Evolutionary conservation across 352 stramenopile genomes (phyloP).

Genomic region (Globisporangium acanthophoron): DNA sequence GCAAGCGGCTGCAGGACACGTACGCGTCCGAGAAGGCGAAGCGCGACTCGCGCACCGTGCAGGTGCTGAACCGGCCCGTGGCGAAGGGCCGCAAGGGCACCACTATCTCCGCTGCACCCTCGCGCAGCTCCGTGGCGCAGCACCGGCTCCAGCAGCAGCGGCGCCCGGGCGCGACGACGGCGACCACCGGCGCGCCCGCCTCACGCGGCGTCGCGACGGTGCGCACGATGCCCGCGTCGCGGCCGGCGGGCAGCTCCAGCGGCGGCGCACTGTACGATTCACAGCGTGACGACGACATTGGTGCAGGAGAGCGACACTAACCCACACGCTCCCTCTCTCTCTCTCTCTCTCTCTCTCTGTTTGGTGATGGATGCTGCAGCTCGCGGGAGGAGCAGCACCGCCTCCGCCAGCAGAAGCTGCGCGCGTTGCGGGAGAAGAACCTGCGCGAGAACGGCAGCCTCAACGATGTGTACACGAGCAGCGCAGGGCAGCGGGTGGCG

Average conservation of each 20-base stretch:
- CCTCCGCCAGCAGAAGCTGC: constrained; percentile 32
- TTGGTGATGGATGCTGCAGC: constrained; percentile 12
- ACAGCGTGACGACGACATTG: neutral
- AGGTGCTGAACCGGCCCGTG: constrained; percentile 62
- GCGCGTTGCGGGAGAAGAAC: constrained; percentile 19
- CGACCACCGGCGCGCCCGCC: constrained; percentile 8
- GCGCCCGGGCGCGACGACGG: constrained; percentile 17
- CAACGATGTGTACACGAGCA: constrained; percentile 12
- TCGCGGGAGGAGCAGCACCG: constrained; percentile 53
- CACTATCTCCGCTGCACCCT: constrained; percentile 59
- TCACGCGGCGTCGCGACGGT: constrained; percentile 14
- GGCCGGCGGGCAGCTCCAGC: neutral
- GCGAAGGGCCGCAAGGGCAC: constrained; percentile 42
- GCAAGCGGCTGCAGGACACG: constrained; percentile 66
- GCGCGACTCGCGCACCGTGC: constrained; percentile 62
- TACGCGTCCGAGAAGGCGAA: constrained; percentile 73
- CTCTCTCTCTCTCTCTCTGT: neutral
- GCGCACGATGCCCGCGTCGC: constrained; percentile 1
- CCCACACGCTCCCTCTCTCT: constrained; percentile 1
- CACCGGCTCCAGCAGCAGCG: constrained; percentile 33
- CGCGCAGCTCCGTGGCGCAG: constrained; percentile 42
- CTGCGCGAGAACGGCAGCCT: constrained; percentile 16
- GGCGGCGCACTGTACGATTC: constrained; percentile 1
- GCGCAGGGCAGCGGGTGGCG: neutral
- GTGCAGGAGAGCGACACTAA: neutral